Conservation (phyloP, 352 stramenopile genomes). For the Phytophthora cajani region DNA sequence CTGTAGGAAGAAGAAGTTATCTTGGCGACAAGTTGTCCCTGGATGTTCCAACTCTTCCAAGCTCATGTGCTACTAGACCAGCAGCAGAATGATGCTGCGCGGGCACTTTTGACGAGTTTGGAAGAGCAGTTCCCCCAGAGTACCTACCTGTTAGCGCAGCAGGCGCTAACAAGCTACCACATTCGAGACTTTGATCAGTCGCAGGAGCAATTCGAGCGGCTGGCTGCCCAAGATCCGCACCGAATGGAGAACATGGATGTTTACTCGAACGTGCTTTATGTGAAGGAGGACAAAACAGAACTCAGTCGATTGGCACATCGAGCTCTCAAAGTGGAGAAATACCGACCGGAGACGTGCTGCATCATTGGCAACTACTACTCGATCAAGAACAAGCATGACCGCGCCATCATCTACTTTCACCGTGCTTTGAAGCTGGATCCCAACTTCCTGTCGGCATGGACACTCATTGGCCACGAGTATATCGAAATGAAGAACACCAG, state of each 20-base stretch:
- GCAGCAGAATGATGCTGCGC: conserved; percentile 76
- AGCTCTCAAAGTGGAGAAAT: conserved; percentile 96
- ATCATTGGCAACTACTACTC: conserved; percentile 95
- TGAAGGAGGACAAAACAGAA: conserved; percentile 87
- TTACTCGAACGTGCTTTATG: conserved; percentile 89
- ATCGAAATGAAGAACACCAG: conserved; percentile 99
- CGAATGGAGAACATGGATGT: conserved; percentile 86
- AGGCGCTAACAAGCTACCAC: conserved; percentile 84
- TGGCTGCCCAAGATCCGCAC: conserved; percentile 70
- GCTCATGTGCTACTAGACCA: conserved; percentile 80
- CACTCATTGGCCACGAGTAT: conserved; percentile 98
- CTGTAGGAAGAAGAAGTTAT: conserved; percentile 65
- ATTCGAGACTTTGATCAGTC: conserved; percentile 84
- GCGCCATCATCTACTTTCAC: conserved; percentile 97
- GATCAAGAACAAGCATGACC: conserved; percentile 95
- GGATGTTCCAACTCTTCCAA: conserved; percentile 90
- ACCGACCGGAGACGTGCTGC: conserved; percentile 97
- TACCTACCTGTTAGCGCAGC: conserved; percentile 78
- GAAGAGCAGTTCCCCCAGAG: conserved; percentile 65
- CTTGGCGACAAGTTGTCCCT: conserved; percentile 58
- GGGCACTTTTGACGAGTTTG: conserved; percentile 59
- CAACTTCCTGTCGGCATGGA: conserved; percentile 97
- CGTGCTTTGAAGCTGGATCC: conserved; percentile 95
- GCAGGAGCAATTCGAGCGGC: conserved; percentile 75
- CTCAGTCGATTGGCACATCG: conserved; percentile 91